Evolutionary conservation across 169 alveolate species (phyloP).

Genomic region (Plasmodium gaboni): DNA sequence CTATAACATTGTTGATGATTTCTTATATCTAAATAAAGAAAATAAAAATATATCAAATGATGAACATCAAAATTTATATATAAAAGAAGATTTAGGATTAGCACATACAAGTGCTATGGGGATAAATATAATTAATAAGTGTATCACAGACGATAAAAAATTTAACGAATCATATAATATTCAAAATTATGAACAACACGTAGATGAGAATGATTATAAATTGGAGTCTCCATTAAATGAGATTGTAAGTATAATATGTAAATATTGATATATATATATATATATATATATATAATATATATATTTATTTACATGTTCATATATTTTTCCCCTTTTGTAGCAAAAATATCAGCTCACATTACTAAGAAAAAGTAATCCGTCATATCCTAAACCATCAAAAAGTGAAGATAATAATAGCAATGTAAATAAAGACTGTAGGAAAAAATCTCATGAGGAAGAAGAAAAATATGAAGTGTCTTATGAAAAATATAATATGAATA

Average conservation of each 20-base stretch:
- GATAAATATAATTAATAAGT: slow-evolving; percentile 8
- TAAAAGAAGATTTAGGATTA: slow-evolving; percentile 46
- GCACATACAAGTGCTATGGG: slow-evolving; percentile 60
- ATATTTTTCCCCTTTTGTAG: not conserved
- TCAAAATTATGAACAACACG: slow-evolving; percentile 7
- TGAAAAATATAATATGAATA: slow-evolving; percentile 10
- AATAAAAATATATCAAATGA: slow-evolving; percentile 18
- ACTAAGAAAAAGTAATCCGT: slow-evolving; percentile 51
- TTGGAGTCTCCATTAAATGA: slow-evolving; percentile 70
- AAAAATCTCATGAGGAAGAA: not conserved
- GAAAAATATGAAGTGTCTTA: slow-evolving; percentile 5
- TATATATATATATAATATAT: not conserved
- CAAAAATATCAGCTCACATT: slow-evolving; percentile 65
- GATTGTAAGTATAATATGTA: slow-evolving; percentile 32
- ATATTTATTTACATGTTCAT: not conserved
- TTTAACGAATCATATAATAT: slow-evolving; percentile 17
- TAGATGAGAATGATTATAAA: slow-evolving; percentile 14
- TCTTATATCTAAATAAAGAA: slow-evolving; percentile 50
- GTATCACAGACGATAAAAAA: slow-evolving; percentile 12
- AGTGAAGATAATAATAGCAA: slow-evolving; percentile 3
- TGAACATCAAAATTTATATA: slow-evolving; percentile 20
- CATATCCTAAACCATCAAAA: slow-evolving; percentile 39
- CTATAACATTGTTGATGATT: slow-evolving; percentile 45
- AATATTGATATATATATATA: not conserved
- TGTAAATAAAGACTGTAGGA: not conserved